These are phyloP conservation scores for Myxozyma lipomycoides DNA, from an alignment of 805 yeast species.

Conservation along the genomic window DNA sequence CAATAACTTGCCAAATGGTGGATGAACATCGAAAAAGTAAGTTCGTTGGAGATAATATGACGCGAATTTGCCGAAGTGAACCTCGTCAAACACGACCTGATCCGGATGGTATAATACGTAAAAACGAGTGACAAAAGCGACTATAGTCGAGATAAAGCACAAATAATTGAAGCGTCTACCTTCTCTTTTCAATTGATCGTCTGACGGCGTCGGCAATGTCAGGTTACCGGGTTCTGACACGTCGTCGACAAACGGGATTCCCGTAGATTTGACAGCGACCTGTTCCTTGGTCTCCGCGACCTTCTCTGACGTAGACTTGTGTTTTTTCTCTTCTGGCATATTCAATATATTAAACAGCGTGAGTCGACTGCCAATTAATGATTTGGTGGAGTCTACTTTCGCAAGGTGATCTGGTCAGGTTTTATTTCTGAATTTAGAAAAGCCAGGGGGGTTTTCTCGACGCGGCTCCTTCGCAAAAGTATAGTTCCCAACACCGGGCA, in stretches of 20 bases:
- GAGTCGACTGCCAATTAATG: no score
- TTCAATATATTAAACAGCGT: no score
- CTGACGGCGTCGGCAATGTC: slow-evolving; percentile 3
- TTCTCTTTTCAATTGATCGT: slow-evolving; percentile 8
- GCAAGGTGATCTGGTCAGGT: no score
- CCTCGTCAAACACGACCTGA: slow-evolving; percentile 61
- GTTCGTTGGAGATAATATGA: slow-evolving; percentile 74
- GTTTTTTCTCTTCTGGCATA: no score
- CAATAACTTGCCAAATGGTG: slow-evolving; percentile 92
- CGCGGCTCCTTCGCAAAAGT: no score
- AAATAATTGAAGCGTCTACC: slow-evolving; percentile 43
- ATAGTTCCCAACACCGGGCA: no score
- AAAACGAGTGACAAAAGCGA: slow-evolving; percentile 71
- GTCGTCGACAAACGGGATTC: not conserved
- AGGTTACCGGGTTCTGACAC: not conserved
- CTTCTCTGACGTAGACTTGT: no score
- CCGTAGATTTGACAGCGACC: not conserved
- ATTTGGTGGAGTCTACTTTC: no score
- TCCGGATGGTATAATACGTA: slow-evolving; percentile 67
- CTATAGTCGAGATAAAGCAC: slow-evolving; percentile 60
- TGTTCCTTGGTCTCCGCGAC: no score
- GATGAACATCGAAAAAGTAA: slow-evolving; percentile 94
- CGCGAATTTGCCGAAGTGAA: slow-evolving; percentile 50
- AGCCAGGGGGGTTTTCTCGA: no score
- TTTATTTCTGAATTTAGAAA: no score